Conservation (phyloP, 257 asterid genomes). For the Thymus mandschuricus region DNA sequence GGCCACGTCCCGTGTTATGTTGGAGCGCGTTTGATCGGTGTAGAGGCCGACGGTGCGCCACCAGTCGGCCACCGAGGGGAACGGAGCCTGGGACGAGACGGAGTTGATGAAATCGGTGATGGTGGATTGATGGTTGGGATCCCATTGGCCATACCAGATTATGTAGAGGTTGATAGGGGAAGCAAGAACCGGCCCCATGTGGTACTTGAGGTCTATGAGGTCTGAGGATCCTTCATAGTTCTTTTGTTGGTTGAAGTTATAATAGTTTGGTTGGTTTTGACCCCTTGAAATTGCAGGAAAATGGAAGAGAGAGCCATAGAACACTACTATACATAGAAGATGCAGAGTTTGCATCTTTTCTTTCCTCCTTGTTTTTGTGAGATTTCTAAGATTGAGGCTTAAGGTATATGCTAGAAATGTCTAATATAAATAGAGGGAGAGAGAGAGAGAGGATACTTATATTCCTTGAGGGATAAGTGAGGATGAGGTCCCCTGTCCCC, state of each 20-base stretch:
- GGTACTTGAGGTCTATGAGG: constrained; percentile 70
- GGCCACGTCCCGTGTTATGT: constrained; percentile 41
- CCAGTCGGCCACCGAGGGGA: constrained; percentile 77
- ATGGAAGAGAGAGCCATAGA: constrained; percentile 28
- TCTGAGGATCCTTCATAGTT: constrained; percentile 78
- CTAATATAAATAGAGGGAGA: constrained; percentile 30
- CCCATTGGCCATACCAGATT: constrained; percentile 81
- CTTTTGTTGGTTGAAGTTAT: constrained; percentile 40
- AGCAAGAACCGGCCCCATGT: constrained; percentile 83
- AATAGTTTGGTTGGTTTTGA: constrained; percentile 17
- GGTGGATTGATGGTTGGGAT: constrained; percentile 59
- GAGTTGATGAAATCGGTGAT: constrained; percentile 64
- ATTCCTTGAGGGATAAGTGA: constrained; percentile 34
- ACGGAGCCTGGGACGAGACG: constrained; percentile 51
- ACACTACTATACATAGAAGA: constrained; percentile 25
- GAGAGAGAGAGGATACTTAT: constrained; percentile 26
- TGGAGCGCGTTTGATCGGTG: constrained; percentile 69
- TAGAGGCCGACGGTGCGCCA: constrained; percentile 67
- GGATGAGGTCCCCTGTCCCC: no score
- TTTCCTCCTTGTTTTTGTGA: not conserved
- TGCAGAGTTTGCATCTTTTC: constrained; percentile 35
- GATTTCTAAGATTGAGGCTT: not conserved
- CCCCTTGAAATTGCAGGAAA: constrained; percentile 33
- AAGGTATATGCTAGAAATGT: not conserved
- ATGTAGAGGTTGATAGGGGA: constrained; percentile 62